Base-by-base conservation (phyloP, 1,284 basidiomycete species). In the Cutaneotrichosporon daszewskae region DNA sequence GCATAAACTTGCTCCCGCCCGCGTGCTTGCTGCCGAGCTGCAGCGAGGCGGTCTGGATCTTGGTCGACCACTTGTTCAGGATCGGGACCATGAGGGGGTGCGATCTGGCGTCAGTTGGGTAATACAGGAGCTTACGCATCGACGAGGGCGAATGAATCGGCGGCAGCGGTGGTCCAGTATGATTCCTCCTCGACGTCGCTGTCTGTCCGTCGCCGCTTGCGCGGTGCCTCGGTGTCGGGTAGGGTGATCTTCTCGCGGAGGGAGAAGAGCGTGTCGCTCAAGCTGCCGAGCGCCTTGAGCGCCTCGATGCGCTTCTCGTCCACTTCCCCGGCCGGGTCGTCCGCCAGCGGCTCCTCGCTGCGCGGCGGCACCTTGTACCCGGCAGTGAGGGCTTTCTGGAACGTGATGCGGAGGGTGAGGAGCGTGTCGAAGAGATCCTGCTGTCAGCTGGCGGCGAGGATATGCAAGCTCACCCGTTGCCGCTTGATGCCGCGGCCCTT, bases 41-140 rank as follows among this genome's bases (percentile, higher is more conserved):
- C 5, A 68, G 82, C 0, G 87, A 80, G 5, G 92, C 89, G 0
- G 89, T 85, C 60, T 91, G 86, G 35, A 95, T 85, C 72, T 95
- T 96, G 26, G 83, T 77, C 7, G 86, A 90, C 91, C 91, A 96
- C 72, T 95, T 95, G 37, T 77, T 73, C 16, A 96, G 76, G 2
- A 86, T 88, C 45, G 81, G 79, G 29, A 88, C 67, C 13, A 87
- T 74, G 54, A 82, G 74, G 2, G 80, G 76, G 58, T 88, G 86
- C 41, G 79, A 79, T 19, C 47, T 35, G 22, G 18, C 14, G 34
- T 35, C 8, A 35, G 34, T 22, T 16, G 13, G 22, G 20, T 9
- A 31, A 16, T 31, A n/a, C 25, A 7, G 7, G 6, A 12, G 57
- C 68, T 60, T 40, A 66, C 64, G 49, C 44, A 41, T 68, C 60